Percentiles rank a stretch among this genome's conserved stretches.
These are phyloP conservation scores for Clarireedia paspali DNA, from an alignment of 2,329 filamentous ascomycete genomes.

Conservation along the genomic window DNA sequence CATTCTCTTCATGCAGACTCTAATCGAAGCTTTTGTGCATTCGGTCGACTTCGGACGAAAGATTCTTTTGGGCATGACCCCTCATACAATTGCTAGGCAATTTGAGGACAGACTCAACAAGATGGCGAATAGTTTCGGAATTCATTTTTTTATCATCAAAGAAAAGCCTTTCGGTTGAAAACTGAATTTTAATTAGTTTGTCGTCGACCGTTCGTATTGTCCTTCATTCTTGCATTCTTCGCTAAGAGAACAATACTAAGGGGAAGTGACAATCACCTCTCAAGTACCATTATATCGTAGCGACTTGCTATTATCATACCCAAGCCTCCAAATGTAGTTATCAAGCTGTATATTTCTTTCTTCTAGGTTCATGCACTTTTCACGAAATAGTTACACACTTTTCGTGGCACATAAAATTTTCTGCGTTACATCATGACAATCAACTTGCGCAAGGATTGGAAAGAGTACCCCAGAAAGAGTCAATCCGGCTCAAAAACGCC, in stretches of 20 bases:
- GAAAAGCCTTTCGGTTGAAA: not conserved
- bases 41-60: too few relatives aligned
- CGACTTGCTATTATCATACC: not conserved
- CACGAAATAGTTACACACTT: not conserved
- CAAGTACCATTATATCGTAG: not conserved
- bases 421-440: not conserved
- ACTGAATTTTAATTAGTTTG: not conserved
- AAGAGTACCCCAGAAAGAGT: not conserved
- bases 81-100: too few relatives aligned
- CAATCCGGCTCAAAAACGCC: not conserved
- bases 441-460: not conserved
- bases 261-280: not conserved
- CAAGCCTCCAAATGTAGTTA: not conserved
- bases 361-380: not conserved
- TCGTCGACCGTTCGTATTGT: not conserved
- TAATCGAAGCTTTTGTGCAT: too few relatives aligned
- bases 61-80: too few relatives aligned
- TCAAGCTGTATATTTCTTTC: not conserved
- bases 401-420: not conserved
- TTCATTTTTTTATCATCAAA: not conserved
- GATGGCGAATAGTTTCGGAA: too few relatives aligned
- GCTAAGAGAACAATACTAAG: conserved; percentile 19
- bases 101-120: too few relatives aligned
- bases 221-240: conserved; percentile 3
- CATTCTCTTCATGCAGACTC: too few relatives aligned